These are phyloP conservation scores for Deinandra increscens DNA, from an alignment of 129 eudicot species.

Conservation along the genomic window DNA sequence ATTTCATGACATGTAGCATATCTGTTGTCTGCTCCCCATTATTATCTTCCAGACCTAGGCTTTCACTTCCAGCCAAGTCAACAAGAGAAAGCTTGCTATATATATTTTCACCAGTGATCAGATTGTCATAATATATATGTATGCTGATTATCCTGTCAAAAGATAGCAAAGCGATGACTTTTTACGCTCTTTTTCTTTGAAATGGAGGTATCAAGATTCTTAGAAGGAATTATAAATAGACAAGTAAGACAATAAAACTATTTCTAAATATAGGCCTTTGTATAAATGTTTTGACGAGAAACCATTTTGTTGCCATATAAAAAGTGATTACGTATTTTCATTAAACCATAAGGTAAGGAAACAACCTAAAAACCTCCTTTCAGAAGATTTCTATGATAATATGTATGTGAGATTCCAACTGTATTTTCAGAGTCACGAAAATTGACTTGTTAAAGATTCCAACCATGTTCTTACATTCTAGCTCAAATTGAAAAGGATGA, in stretches of 20 bases:
- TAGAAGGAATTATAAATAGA: neutral
- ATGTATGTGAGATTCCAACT: conserved; percentile 3
- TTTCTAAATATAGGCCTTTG: conserved; percentile 9
- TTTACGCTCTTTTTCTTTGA: neutral
- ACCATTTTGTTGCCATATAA: neutral
- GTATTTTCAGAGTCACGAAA: neutral
- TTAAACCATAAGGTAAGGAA: conserved; percentile 6
- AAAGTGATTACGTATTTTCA: neutral
- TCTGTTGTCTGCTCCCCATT: conserved; percentile 81
- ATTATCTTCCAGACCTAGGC: conserved; percentile 54
- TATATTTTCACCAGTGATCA: conserved; percentile 73
- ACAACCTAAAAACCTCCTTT: neutral
- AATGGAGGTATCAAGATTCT: neutral
- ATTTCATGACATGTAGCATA: conserved; percentile 82
- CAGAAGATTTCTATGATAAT: neutral
- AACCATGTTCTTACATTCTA: neutral
- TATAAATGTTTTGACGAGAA: neutral
- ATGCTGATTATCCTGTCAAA: conserved; percentile 75
- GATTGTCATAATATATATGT: conserved; percentile 74
- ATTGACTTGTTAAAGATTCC: neutral
- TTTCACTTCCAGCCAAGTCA: conserved; percentile 95
- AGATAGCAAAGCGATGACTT: neutral
- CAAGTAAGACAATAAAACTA: conserved; percentile 2
- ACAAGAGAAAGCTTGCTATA: conserved; percentile 94
- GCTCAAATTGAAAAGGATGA: neutral